Percentiles rank a stretch among this genome's conserved stretches.
Conservation (phyloP, 768 basidiomycete genomes). For the Rhodotorula graminis region DNA sequence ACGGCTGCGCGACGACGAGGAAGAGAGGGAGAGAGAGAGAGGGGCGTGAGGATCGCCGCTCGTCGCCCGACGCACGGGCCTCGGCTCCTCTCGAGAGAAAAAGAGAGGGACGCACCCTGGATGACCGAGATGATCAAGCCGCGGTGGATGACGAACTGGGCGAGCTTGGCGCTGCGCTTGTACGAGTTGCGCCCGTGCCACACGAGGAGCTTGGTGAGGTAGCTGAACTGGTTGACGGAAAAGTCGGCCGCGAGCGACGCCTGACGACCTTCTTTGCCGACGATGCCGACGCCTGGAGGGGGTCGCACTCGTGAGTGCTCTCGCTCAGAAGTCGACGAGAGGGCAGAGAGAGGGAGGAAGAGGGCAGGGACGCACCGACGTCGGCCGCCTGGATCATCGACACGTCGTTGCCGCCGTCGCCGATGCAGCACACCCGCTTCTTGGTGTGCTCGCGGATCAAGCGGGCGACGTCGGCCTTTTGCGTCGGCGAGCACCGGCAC, state of each 20-base stretch:
- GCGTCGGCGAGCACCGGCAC: conserved; percentile 95
- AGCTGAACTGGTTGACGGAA: conserved; percentile 93
- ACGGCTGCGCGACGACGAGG: conserved; percentile 13
- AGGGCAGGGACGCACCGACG: conserved; percentile 63
- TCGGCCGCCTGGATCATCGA: conserved; percentile 99
- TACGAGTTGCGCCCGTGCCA: conserved; percentile 99
- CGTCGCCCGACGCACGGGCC: no score
- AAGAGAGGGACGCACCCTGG: conserved; percentile 73
- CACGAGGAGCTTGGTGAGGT: conserved; percentile 87
- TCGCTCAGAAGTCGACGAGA: no score
- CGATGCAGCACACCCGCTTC: conserved; percentile 97
- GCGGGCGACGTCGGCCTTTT: conserved; percentile 95
- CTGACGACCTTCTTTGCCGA: conserved; percentile 98
- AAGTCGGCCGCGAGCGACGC: conserved; percentile 99
- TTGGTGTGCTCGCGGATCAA: conserved; percentile 83
- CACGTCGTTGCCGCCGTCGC: conserved; percentile 98
- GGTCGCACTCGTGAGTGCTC: no score
- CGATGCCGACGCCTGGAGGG: conserved; percentile 79
- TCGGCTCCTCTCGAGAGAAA: no score
- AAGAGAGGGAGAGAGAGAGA: no score
- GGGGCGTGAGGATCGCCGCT: background rate
- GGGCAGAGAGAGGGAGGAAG: conserved; percentile 34
- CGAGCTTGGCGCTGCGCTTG: conserved; percentile 92
- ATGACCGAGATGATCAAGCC: conserved; percentile 88
- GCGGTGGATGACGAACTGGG: conserved; percentile 91